Conservation (phyloP, 768 basidiomycete species). For the Cystofilobasidium bisporidii region DNA sequence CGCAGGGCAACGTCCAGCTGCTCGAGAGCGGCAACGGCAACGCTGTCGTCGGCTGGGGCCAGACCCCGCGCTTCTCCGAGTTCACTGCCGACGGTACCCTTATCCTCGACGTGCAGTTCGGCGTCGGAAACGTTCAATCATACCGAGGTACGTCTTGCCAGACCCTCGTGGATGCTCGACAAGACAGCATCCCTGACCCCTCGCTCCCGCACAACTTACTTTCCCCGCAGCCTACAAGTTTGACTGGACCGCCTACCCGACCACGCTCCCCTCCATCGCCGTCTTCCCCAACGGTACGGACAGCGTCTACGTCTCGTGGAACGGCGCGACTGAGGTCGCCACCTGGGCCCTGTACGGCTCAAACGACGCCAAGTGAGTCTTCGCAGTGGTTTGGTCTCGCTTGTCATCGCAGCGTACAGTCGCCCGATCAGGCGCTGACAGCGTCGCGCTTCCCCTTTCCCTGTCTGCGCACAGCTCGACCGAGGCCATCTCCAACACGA, state of each 20-base stretch:
- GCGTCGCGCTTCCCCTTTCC: too few relatives aligned
- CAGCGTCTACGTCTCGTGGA: slow-evolving; percentile 33
- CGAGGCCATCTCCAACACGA: slow-evolving; percentile 18
- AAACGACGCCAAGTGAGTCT: slow-evolving; percentile 13
- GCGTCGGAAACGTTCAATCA: slow-evolving; percentile 30
- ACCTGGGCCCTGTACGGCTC: slow-evolving; percentile 29
- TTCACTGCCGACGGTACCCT: slow-evolving; percentile 30
- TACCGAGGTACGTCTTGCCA: slow-evolving; percentile 8
- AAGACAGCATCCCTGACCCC: too few relatives aligned
- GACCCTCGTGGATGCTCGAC: too few relatives aligned
- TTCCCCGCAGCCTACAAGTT: slow-evolving; percentile 14
- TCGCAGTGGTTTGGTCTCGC: too few relatives aligned
- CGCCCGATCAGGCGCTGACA: too few relatives aligned
- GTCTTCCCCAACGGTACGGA: slow-evolving; percentile 17
- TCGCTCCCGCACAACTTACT: too few relatives aligned
- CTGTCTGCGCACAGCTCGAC: neutral
- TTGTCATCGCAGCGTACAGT: too few relatives aligned
- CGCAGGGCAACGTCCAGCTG: slow-evolving; percentile 32
- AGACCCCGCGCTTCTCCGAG: slow-evolving; percentile 29
- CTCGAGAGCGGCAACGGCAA: slow-evolving; percentile 27
- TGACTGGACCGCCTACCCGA: slow-evolving; percentile 31
- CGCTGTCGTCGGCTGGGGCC: slow-evolving; percentile 33
- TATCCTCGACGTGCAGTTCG: slow-evolving; percentile 32
- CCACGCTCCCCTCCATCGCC: slow-evolving; percentile 27
- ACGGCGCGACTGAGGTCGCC: slow-evolving; percentile 34